These are phyloP conservation scores for Fusarium nematophilum DNA, from an alignment of 2,329 filamentous ascomycete species.

Conservation along the genomic window DNA sequence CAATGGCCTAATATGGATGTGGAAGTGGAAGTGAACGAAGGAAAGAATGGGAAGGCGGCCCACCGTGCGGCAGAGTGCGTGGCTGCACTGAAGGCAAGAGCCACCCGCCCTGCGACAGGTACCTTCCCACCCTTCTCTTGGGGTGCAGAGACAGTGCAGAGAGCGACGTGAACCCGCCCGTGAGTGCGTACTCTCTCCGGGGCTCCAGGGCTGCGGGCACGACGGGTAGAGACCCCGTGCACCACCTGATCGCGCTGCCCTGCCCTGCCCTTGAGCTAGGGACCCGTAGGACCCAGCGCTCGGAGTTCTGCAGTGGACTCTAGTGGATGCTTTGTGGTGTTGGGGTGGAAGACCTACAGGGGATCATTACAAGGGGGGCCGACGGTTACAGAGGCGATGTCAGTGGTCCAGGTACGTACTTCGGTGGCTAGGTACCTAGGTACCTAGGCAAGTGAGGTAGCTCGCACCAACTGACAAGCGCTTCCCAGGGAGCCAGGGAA, in stretches of 20 bases:
- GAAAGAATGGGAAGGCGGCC: not conserved
- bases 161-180: constrained; percentile 26
- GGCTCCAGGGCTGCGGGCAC: constrained; percentile 24
- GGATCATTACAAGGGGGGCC: not conserved
- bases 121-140: constrained; percentile 11
- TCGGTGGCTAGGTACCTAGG: no score
- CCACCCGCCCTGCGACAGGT: constrained; percentile 10
- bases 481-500: no score
- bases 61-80: constrained; percentile 10
- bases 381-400: no score
- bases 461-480: no score
- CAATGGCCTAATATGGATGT: constrained; percentile 41
- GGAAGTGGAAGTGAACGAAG: constrained; percentile 9
- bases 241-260: constrained; percentile 29
- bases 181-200: constrained; percentile 13
- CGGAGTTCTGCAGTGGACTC: not conserved
- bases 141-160: constrained; percentile 27
- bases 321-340: constrained; percentile 8
- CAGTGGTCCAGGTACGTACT: not conserved
- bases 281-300: constrained; percentile 5
- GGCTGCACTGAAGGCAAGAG: constrained; percentile 16
- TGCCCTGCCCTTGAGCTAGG: no score
- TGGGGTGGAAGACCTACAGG: constrained; percentile 15
- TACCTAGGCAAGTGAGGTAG: no score
- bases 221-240: constrained; percentile 24